phyloP scores from a whole-genome alignment of 1,139 yeast genomes.

The Hemisphaericaspora subhashii region DNA sequence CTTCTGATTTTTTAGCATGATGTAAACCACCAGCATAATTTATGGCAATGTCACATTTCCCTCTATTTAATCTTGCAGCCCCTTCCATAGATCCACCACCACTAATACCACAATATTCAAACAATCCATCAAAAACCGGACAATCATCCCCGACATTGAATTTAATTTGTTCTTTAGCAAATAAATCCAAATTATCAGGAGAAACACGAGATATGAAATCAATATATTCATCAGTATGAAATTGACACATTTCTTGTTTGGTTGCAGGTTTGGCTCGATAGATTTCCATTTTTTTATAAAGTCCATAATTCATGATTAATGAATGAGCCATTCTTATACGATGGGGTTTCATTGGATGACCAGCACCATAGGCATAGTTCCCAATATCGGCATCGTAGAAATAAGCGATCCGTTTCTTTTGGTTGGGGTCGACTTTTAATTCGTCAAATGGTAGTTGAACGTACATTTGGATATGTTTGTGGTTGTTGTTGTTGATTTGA shows the following conservation, averaged over 20 bases:
- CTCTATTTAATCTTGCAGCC: conserved; percentile 87
- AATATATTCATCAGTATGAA: conserved; percentile 95
- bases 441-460: conserved; percentile 47
- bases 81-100: conserved; percentile 99
- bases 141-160: conserved; percentile 98
- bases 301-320: conserved; percentile 93
- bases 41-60: conserved; percentile 93
- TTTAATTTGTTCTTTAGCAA: conserved; percentile 88
- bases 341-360: conserved; percentile 98
- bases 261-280: conserved; percentile 98
- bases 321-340: conserved; percentile 99
- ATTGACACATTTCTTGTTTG: conserved; percentile 97
- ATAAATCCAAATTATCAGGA: conserved; percentile 90
- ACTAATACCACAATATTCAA: conserved; percentile 89
- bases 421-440: conserved; percentile 39
- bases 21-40: conserved; percentile 98
- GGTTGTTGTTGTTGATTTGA: background rate
- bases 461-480: conserved; percentile 24
- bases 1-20: conserved; percentile 95
- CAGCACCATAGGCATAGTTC: conserved; percentile 96
- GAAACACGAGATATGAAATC: conserved; percentile 91
- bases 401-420: conserved; percentile 47
- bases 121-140: conserved; percentile 94
- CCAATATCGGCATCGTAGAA: conserved; percentile 81
- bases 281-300: conserved; percentile 95